Base-by-base conservation (phyloP, 2,329 filamentous ascomycete species). In the Pseudogymnoascus destructans region DNA sequence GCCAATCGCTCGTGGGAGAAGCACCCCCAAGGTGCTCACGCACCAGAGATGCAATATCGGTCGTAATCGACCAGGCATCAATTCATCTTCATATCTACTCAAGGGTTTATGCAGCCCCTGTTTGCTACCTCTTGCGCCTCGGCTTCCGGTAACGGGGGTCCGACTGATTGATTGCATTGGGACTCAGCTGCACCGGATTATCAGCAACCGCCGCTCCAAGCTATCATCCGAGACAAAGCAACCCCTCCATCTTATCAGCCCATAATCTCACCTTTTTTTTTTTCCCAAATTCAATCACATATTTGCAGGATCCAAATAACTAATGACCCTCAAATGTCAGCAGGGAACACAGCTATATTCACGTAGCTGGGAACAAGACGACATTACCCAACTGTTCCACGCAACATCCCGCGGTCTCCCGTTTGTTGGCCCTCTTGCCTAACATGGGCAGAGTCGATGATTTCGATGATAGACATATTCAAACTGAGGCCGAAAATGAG, bases 401-500 rank as follows among this genome's bases (percentile, higher is more conserved):
- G 23, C 21, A 32, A 52, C 25, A 7, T 9, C 15, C n/a, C 15
- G 5, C 9, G 32, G n/a, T 52, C 25, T 30, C 46, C 23, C 8
- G 15, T 17, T 52, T 17, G 23, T 19, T 30, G 46, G 46, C 25
- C 57, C 58, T 62, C 70, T 81, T 76, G 81, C 81, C 81, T 84
- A 82, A 79, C 80, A 85, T 85, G 81, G 80, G 80, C 78, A 73
- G 79, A 74, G 74, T 74, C 70, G 77, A 77, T 71, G 82, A 85
- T 64, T 85, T 85, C 74, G 79, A 84, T 78, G 82, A 85, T 72
- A 80, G 80, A 80, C 75, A 84, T 72, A 79, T 72, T 71, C 77
- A 82, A 65, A 73, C 79, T 67, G 80, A 82, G 66, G 77, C 80
- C 65, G 76, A 81, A 70, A 75, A 77, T 66, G 77, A 81, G 66